These are phyloP conservation scores for Tubosaeta sp. DNA, from an alignment of 768 basidiomycete genomes.

Conservation along the genomic window DNA sequence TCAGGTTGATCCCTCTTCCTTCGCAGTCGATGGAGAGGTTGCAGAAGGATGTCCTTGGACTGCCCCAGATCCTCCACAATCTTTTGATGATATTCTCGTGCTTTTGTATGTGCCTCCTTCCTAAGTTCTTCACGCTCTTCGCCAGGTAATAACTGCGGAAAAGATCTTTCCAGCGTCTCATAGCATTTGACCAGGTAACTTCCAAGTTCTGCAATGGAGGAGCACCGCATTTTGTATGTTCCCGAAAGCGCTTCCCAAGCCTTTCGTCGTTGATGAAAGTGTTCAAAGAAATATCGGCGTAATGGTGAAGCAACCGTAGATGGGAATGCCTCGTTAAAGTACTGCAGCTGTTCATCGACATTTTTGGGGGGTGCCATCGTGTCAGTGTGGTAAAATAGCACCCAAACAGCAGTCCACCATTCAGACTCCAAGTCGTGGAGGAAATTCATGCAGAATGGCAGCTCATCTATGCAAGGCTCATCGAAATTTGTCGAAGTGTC, in stretches of 20 bases:
- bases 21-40: background rate
- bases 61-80: background rate
- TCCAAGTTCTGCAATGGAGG: background rate
- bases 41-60: background rate
- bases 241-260: background rate
- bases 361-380: background rate
- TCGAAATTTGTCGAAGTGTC: too few relatives aligned
- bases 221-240: background rate
- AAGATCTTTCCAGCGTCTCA: too few relatives aligned
- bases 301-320: background rate
- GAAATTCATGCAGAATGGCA: conserved; percentile 11
- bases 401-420: too few relatives aligned
- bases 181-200: background rate
- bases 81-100: background rate
- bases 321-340: background rate
- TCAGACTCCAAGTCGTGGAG: conserved; percentile 7
- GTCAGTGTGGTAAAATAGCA: too few relatives aligned
- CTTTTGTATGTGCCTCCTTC: background rate
- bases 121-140: background rate
- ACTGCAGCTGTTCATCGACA: background rate
- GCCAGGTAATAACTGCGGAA: too few relatives aligned
- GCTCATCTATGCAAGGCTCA: background rate
- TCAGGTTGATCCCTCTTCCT: background rate
- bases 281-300: background rate
- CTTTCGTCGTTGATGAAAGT: background rate